Base-by-base conservation (phyloP, 495 filamentous ascomycete species). In the Podospora pseudopauciseta region DNA sequence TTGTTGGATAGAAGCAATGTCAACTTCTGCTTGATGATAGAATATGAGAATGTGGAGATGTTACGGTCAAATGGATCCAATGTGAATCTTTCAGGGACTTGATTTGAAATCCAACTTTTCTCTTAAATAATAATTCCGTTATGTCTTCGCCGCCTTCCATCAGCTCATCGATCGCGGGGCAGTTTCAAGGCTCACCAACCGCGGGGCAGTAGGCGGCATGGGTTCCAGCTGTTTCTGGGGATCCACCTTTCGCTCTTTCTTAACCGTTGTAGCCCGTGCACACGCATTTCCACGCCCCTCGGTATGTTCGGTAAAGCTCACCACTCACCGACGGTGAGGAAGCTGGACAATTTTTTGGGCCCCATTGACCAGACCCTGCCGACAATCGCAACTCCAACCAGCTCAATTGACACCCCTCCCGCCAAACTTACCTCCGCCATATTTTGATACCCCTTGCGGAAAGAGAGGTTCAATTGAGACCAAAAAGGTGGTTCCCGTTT, bases 41-140 rank as follows among this genome's bases (percentile, higher is more conserved):
- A 49, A 49, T 49, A 16, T 16, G 15, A 49, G 39, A 49, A 49
- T 49, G 39, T 49, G 39, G 39, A 49, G 39, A 49, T 49, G 2
- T 18, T 3, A 49, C 39, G 9, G 15, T 49, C 15, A 16, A 49
- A 49, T 49, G 39, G 39, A 49, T 49, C 15, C 18, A 49, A 16
- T 18, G 15, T 6, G 39, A 49, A 11, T 49, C 39, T 49, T 49
- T 49, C 7, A 49, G 16, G n/a, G 19, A 28, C 32, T 28, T 81
- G 79, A 75, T 81, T 81, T 81, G 79, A 81, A 81, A 81, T 81
- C 78, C 44, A 63, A 49, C 26, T 62, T 7, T 7, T 30, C 19
- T 30, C 15, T 62, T 58, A 26, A 49, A 49, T 49, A 49, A 49
- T 49, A 49, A 49, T 49, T 49, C 39, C n/a, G 55, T 58, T 26